Evolutionary conservation across 2,329 filamentous ascomycete genomes (phyloP), one percentile per base, ranked within the genome.

Genomic region (Macrophomina tecta): DNA sequence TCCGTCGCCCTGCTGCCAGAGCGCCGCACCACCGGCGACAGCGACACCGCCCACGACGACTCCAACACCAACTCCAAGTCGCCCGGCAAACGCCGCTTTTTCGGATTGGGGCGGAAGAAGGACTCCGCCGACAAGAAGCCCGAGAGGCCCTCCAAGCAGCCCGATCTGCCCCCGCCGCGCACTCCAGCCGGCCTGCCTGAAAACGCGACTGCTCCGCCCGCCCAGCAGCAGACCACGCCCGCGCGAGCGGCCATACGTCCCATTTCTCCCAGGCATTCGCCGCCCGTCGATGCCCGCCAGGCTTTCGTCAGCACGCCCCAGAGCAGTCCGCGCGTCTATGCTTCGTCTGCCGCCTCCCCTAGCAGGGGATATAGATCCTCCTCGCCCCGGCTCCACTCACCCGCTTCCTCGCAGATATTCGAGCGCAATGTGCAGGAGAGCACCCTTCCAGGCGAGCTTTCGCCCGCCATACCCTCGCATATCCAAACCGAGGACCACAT

Each of bases 401-500:
- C 94, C 14, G 91, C 93, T 0, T 87, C 86, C 23, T 87, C 86
- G 56, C 83, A 86, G 73, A 97, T 98, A 73, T 98, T 98, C 76
- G 94, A 98, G 82, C 91, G 94, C 74, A 92, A 94, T 77, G 94
- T 98, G 30, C 94, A 97, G 79, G 94, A 97, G 74, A 83, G 86
- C 36, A 74, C 85, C 4, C 74, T 86, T 3, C 80, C 88, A n/a
- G 82, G 86, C 48, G 90, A 93, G 68, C 89, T 86, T 69, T 94
- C 92, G 3, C 90, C 92, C 0, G 91, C 92, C n/a, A 95, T 97
- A 69, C 94, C 94, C 3, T 89, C 91, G 7, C 94, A 98, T 75
- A 97, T 98, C 73, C 89, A 94, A 73, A 97, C 93, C 7, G 94
- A 98, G 78, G 94, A 98, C 80, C 88, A 94, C 76, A 97, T 98